Evolutionary conservation across 1,284 basidiomycete species (phyloP).

Genomic region (Irpex sp.): DNA sequence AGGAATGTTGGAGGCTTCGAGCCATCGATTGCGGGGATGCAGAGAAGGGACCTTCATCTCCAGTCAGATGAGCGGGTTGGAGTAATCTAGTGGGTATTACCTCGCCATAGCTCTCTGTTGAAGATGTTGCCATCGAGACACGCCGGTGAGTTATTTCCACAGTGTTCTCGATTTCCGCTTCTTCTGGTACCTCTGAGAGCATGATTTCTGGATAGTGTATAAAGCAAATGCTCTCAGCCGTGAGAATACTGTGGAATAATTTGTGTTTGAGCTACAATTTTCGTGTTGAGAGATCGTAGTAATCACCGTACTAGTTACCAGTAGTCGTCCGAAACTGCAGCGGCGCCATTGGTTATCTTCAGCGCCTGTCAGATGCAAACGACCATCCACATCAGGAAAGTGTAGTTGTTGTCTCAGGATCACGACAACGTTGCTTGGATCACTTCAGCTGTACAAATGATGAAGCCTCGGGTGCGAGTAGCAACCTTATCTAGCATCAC

Average conservation of each 20-base stretch:
- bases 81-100: not conserved
- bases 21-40: not conserved
- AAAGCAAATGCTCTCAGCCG: no score
- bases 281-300: no score
- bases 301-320: no score
- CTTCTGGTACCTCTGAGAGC: not conserved
- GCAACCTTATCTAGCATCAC: not conserved
- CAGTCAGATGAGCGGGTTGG: not conserved
- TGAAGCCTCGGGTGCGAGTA: not conserved
- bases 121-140: not conserved
- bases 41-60: not conserved
- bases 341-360: not conserved
- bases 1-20: not conserved
- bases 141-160: no score
- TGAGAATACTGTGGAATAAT: no score
- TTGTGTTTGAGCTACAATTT: no score
- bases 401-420: no score
- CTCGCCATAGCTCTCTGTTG: not conserved
- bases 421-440: no score
- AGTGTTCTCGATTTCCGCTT: no score
- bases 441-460: no score
- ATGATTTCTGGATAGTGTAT: not conserved
- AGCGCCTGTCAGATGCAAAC: not conserved
- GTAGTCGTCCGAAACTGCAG: no score
- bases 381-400: no score